Base-by-base conservation (phyloP, 768 basidiomycete species). In the Termitomyces sp. region DNA sequence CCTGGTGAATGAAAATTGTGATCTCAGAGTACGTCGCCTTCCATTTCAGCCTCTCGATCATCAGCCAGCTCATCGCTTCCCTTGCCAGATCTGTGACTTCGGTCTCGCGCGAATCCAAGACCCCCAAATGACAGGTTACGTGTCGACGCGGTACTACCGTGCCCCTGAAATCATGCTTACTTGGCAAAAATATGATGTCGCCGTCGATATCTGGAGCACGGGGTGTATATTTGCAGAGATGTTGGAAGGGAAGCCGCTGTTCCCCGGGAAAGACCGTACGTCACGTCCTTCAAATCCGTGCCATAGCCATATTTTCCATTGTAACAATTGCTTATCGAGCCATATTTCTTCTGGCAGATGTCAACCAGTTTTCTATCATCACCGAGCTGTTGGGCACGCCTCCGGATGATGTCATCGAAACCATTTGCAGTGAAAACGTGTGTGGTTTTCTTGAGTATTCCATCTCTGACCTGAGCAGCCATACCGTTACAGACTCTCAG, bases 141-240 rank as follows among this genome's bases (percentile, higher is more conserved):
- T 98, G 63, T 98, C 97, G 60, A 99, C 97, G 56, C 83, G 97
- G 67, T 99, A 99, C 78, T 99, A 99, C 73, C 90, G 97, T 56
- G 97, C 97, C 6, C 97, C 97, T 5, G 97, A 99, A 77, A 99
- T 99, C 79, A 99, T 99, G 97, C 83, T 99, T 72, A 99, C 97
- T 43, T 99, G 97, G 97, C 97, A 99, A 76, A 98, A 98, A 80
- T 99, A 99, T 78, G 96, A 98, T 74, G 96, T 98, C 60, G 97
- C 96, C 55, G 97, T 99, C 64, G 97, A 99, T 73, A 96, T 98
- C 72, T 98, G 97, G 97, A 96, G 93, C 70, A 95, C 96, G 11
- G 97, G 96, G 6, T 99, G 97, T 79, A 98, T 99, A 74, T 98
- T 99, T 70, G 97, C 97, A 5, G 97, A 99, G 80, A 99, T 99